phyloP scores from a whole-genome alignment of 805 yeast species.

The Wickerhamomyces bisporus region DNA sequence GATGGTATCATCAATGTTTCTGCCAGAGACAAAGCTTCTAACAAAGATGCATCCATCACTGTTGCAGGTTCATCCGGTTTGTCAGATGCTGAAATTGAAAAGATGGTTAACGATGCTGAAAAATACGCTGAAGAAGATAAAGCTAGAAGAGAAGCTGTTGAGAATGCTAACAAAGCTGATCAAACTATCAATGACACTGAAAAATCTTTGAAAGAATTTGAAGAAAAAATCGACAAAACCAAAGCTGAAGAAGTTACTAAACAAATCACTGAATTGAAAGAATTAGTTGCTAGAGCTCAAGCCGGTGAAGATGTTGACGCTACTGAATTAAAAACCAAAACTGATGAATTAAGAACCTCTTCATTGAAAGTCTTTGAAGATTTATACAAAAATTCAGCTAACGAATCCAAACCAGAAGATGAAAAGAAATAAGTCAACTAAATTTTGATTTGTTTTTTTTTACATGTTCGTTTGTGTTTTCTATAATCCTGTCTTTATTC shows the following conservation, averaged over 20 bases:
- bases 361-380: slow-evolving; percentile 73
- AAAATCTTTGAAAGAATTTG: slow-evolving; percentile 74
- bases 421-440: slow-evolving; percentile 9
- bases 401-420: slow-evolving; percentile 24
- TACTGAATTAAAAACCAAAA: slow-evolving; percentile 67
- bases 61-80: slow-evolving; percentile 59
- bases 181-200: slow-evolving; percentile 81
- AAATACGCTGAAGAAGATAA: slow-evolving; percentile 54
- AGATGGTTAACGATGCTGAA: slow-evolving; percentile 57
- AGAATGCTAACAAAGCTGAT: slow-evolving; percentile 81
- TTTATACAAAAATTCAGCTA: slow-evolving; percentile 24
- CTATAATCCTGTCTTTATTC: background rate
- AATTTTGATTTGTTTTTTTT: background rate
- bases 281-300: slow-evolving; percentile 67
- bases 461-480: background rate
- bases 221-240: slow-evolving; percentile 51
- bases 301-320: slow-evolving; percentile 54
- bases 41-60: slow-evolving; percentile 69
- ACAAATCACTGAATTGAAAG: slow-evolving; percentile 51
- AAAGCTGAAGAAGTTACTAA: slow-evolving; percentile 46
- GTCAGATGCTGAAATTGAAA: slow-evolving; percentile 57
- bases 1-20: slow-evolving; percentile 81
- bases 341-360: slow-evolving; percentile 73
- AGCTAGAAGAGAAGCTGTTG: slow-evolving; percentile 54
- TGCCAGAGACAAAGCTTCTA: slow-evolving; percentile 78